Percentiles rank a stretch among this genome's conserved stretches.
Evolutionary conservation across 1,139 yeast genomes (phyloP).

Genomic region (Taiozyma onychis): DNA sequence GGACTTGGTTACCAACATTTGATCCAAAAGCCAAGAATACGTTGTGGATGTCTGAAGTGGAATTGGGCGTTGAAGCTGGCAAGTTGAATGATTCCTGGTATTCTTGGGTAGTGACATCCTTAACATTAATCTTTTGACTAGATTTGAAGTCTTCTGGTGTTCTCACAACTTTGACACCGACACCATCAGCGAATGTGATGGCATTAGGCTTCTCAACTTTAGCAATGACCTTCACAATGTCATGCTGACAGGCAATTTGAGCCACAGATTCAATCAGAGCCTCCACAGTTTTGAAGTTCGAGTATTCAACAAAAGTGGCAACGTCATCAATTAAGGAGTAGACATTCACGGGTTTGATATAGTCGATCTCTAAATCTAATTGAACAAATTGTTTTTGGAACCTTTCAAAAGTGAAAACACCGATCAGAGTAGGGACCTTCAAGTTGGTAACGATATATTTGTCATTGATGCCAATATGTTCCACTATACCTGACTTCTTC

Average conservation of each 20-base stretch:
- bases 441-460: slow-evolving; percentile 45
- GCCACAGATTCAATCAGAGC: slow-evolving; percentile 78
- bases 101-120: background rate
- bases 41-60: slow-evolving; percentile 31
- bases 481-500: slow-evolving; percentile 11
- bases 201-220: slow-evolving; percentile 85
- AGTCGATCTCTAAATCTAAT: slow-evolving; percentile 46
- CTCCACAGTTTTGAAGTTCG: slow-evolving; percentile 88
- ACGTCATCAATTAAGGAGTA: slow-evolving; percentile 39
- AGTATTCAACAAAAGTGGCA: slow-evolving; percentile 55
- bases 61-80: slow-evolving; percentile 15
- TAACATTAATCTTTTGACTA: slow-evolving; percentile 6
- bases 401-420: slow-evolving; percentile 88
- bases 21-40: slow-evolving; percentile 89
- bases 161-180: slow-evolving; percentile 74
- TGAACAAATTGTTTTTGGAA: slow-evolving; percentile 70
- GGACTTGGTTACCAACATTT: slow-evolving; percentile 68
- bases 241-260: slow-evolving; percentile 46
- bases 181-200: slow-evolving; percentile 79
- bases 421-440: slow-evolving; percentile 69
- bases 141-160: slow-evolving; percentile 31
- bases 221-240: slow-evolving; percentile 41
- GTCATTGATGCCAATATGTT: slow-evolving; percentile 29
- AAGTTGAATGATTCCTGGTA: slow-evolving; percentile 21
- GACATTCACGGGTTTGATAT: slow-evolving; percentile 25